These are phyloP conservation scores for Brassica incana DNA, from an alignment of 345 rosid genomes.

Conservation along the genomic window DNA sequence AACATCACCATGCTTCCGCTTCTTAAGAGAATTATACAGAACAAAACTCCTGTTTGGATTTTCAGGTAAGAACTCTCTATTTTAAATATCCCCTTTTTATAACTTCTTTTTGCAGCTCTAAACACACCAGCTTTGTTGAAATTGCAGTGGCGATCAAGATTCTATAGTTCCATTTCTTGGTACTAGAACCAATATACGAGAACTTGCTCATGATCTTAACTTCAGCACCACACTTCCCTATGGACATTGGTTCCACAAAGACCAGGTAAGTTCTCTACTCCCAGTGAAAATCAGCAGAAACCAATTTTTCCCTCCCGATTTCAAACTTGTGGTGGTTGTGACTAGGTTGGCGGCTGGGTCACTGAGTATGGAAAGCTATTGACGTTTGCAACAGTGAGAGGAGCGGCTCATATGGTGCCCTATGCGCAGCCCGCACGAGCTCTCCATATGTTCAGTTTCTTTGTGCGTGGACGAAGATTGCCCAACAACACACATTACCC, in stretches of 20 bases:
- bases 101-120: background rate
- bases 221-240: slow-evolving; percentile 70
- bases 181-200: slow-evolving; percentile 70
- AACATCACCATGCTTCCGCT: background rate
- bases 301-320: background rate
- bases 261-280: slow-evolving; percentile 51
- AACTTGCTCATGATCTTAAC: slow-evolving; percentile 68
- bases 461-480: slow-evolving; percentile 1
- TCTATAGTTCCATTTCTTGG: slow-evolving; percentile 81
- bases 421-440: background rate
- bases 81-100: background rate
- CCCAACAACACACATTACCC: background rate
- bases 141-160: slow-evolving; percentile 85
- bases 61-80: background rate
- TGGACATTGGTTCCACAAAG: slow-evolving; percentile 88
- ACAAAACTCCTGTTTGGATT: background rate
- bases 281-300: background rate
- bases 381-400: background rate
- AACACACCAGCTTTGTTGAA: background rate
- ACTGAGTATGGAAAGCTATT: background rate
- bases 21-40: background rate
- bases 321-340: background rate
- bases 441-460: background rate
- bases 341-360: slow-evolving; percentile 6
- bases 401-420: slow-evolving; percentile 3